Evolutionary conservation across 768 basidiomycete species (phyloP).

Genomic region (Cystofilobasidium ferigula): DNA sequence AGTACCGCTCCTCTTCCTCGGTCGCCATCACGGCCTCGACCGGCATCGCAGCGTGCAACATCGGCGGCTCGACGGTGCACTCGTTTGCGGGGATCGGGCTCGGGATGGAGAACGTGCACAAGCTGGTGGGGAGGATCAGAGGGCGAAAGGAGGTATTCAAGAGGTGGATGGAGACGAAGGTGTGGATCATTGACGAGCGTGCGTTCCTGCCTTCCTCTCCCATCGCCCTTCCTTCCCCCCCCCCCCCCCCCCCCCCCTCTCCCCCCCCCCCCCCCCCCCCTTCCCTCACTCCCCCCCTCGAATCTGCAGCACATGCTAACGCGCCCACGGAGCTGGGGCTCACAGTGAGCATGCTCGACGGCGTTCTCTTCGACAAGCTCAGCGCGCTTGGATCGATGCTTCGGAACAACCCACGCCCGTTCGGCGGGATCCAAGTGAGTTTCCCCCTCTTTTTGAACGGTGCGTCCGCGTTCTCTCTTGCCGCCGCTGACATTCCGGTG

Average conservation of each 20-base stretch:
- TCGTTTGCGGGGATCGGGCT: constrained; percentile 25
- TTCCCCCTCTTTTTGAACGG: neutral
- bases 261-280: no score
- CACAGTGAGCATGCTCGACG: constrained; percentile 94
- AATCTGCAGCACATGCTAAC: no score
- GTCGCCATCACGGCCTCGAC: constrained; percentile 26
- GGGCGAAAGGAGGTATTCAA: constrained; percentile 59
- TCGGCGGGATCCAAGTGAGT: constrained; percentile 83
- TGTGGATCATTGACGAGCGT: constrained; percentile 83
- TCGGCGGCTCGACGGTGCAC: constrained; percentile 24
- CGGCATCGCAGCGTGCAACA: constrained; percentile 23
- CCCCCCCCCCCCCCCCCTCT: neutral
- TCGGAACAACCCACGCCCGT: constrained; percentile 55
- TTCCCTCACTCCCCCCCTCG: no score
- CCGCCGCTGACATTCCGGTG: neutral
- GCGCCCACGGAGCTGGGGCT: no score
- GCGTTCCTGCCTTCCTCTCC: constrained; percentile 29
- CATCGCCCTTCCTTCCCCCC: neutral
- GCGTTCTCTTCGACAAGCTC: constrained; percentile 70
- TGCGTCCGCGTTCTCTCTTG: no score
- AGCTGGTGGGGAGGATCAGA: constrained; percentile 33
- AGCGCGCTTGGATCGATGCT: constrained; percentile 56
- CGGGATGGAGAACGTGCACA: constrained; percentile 8
- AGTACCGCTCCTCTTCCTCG: constrained; percentile 5
- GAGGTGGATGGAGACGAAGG: constrained; percentile 74